Evolutionary conservation across 116 monocot species (phyloP), one percentile per base, ranked within the genome.

Genomic region (Zostera marina): DNA sequence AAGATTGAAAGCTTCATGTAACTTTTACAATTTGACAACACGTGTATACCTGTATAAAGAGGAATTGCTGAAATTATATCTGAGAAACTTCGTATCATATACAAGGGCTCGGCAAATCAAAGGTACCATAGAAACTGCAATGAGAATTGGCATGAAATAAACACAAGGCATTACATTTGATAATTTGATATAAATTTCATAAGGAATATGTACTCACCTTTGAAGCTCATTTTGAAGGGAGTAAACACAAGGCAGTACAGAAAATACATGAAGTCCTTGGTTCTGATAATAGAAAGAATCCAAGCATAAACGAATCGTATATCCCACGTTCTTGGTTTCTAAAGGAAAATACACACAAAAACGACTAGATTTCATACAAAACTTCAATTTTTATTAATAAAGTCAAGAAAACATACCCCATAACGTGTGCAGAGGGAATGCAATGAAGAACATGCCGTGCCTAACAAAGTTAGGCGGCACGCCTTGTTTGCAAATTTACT

Each of bases 241-340:
- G 82, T 69, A 59, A 96, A 70, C 57, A 65, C 74, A 46, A 96
- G 64, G 70, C 85, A 85, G 68, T 80, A 96, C 46, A 96, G 60
- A 8, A 89, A 73, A 63, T 67, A 80, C 41, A 96, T 80, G 48
- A 88, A 89, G 66, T 96, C 96, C 58, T 85, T 96, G 5, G 85
- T 66, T 46, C 59, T 69, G 61, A 85, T 61, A 51, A 89, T 45
- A 53, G 80, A 66, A 52, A 80, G 85, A 70, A 89, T 61, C 89
- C 89, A 96, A 22, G 47, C 5, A 58, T 82, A 85, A 47, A 82
- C 51, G 0, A 74, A 54, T 21, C 70, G 77, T 32, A 96, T 56
- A 67, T 80, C 89, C 82, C 85, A 85, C 42, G 78, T 77, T 42
- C 74, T 74, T 16, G 96, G 96, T 78, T 71, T 82, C 96, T 96